Evolutionary conservation across 2,329 filamentous ascomycete species (phyloP).

Genomic region (Stagonosporopsis tanaceti): DNA sequence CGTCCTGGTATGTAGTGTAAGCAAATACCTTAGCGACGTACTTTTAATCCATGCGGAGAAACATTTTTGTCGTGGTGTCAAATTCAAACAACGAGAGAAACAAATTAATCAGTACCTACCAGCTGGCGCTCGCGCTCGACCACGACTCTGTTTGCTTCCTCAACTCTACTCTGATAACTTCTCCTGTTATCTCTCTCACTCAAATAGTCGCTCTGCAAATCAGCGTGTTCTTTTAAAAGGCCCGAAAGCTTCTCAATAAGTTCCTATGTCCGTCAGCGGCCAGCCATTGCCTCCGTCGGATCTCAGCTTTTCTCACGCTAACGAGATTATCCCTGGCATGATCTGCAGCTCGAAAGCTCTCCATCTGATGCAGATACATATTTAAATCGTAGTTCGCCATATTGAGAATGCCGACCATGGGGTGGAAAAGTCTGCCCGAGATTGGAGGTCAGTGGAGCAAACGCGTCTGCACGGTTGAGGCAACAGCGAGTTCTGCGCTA

Average conservation of each 20-base stretch:
- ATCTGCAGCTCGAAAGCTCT: slow-evolving; percentile 46
- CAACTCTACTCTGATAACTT: slow-evolving; percentile 39
- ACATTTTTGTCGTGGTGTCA: too few species aligned
- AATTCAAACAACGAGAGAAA: too few species aligned
- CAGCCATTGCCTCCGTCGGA: slow-evolving; percentile 8
- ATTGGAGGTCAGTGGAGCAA: background rate
- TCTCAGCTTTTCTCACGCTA: slow-evolving; percentile 25
- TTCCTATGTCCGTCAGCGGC: slow-evolving; percentile 42
- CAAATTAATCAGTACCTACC: slow-evolving; percentile 21
- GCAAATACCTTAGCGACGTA: background rate
- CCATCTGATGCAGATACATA: slow-evolving; percentile 39
- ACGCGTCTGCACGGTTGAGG: background rate
- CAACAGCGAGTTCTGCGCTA: slow-evolving; percentile 10
- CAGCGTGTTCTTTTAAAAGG: slow-evolving; percentile 35
- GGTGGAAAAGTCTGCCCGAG: background rate
- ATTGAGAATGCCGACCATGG: slow-evolving; percentile 12
- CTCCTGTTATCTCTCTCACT: slow-evolving; percentile 44
- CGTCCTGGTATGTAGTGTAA: slow-evolving; percentile 32
- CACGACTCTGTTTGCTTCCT: slow-evolving; percentile 31
- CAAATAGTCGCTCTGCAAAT: slow-evolving; percentile 41
- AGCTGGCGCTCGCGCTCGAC: slow-evolving; percentile 34
- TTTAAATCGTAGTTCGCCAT: slow-evolving; percentile 33
- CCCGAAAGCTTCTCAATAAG: slow-evolving; percentile 38
- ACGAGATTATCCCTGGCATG: slow-evolving; percentile 48
- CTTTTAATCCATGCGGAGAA: too few species aligned